Base-by-base conservation (phyloP, 2,329 filamentous ascomycete genomes). In the Ophiosphaerella herpotricha region DNA sequence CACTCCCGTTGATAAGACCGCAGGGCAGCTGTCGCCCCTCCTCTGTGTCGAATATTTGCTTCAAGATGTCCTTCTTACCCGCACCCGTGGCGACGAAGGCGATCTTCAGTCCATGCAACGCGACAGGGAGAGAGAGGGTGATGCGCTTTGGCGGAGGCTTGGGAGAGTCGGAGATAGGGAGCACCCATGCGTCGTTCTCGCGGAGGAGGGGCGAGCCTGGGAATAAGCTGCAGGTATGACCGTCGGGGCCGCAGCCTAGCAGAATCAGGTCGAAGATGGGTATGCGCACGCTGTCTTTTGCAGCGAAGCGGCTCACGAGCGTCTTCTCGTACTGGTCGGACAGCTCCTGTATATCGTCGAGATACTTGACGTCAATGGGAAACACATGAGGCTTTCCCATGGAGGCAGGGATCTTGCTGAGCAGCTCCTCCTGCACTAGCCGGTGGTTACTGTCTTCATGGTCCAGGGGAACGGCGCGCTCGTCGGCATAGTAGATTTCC, bases 401-500 rank as follows among this genome's bases (percentile, higher is more conserved):
- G 47, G 81, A 81, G 39, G 80, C 75, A 36, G 92, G 91, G 56
- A 97, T 89, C 78, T 95, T 93, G 78, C 92, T 87, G 55, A 99
- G 81, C 43, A 97, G 81, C 77, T 97, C 91, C 40, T 85, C 79
- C 79, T 96, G 94, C 62, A 97, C 78, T 38, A 97, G 85, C 54
- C 80, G 85, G 77, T 97, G 96, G 79, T 97, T 99, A 79, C 91
- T 96, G 78, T 99, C 93, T 60, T 85, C 82, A 77, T 97, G 88
- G 74, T 94, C 87, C 62, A 97, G 86, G 18, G 94, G 89, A 45
- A 97, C 94, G 63, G 90, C 90, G 68, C 94, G 90, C 81, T 99
- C 94, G 73, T 99, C 94, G 70, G 93, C 93, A 75, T 97, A 97
- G 82, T 97, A 99, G 70, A 99, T 90, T 68, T 97, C 90, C 94